Base-by-base conservation (phyloP, 331 rosid genomes). In the Acacia pycnantha region DNA sequence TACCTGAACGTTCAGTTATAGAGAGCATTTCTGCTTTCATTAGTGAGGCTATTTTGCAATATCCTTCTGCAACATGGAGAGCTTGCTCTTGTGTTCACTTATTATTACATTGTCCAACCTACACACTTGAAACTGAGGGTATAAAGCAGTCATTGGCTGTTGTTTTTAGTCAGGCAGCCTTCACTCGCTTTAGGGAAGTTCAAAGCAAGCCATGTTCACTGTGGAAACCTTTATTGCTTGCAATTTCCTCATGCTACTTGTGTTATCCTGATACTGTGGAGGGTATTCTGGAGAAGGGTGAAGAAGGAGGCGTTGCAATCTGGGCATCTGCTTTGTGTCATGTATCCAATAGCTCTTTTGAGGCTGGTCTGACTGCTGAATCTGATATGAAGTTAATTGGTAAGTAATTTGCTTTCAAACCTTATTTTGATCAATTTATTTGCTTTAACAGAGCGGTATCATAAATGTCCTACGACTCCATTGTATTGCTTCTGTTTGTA, bases 41-140 rank as follows among this genome's bases (percentile, higher is more conserved):
- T 81, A 73, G 86, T 29, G 86, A 92, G 84, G 93, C 98, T 81
- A 87, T 91, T 79, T 83, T 82, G 85, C 96, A 94, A 87, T 92
- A 91, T 90, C 92, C 92, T 46, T 90, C 97, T 76, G 97, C 96
- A 61, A 87, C 90, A 21, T 88, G 91, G 88, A 88, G 91, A 70
- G 94, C 92, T 76, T 94, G 98, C 88, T 94, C 97, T 21, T 92
- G 94, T 78, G 90, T 94, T 82, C 98, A 92, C 86, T 26, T 88
- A 53, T 75, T 94, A 35, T 87, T 94, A 59, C 91, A 92, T 75
- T 90, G 87, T 70, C 97, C 94, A 33, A 83, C 77, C 53, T 92
- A 86, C 86, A 83, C 97, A 40, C 82, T 66, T 81, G 97, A 91
- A 74, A 77, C 90, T 11, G 96, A 90, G 81, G 84, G 84, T 41